phyloP scores from a whole-genome alignment of 768 basidiomycete species.

The Panaeolus papilionaceus region DNA sequence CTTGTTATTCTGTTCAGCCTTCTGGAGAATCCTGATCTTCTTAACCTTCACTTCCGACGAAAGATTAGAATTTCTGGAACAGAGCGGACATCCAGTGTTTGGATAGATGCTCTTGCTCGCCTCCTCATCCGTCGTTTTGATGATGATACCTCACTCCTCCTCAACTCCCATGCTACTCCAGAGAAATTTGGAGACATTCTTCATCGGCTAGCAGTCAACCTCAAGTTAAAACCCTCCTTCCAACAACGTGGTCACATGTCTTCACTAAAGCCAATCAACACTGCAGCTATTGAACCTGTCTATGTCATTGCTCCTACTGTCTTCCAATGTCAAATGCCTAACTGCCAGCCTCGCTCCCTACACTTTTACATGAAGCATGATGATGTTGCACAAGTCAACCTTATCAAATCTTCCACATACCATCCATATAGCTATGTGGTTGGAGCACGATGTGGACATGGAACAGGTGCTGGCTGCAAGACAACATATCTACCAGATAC shows the following conservation, averaged over 20 bases:
- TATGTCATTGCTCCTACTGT: background rate
- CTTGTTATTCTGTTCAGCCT: constrained; percentile 27
- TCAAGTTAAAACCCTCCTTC: background rate
- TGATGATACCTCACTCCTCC: background rate
- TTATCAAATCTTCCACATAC: background rate
- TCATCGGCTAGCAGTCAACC: background rate
- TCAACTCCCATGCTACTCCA: background rate
- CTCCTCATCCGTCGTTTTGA: background rate
- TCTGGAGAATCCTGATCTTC: constrained; percentile 25
- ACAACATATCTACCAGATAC: background rate
- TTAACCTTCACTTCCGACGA: constrained; percentile 27
- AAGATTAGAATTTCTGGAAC: constrained; percentile 9
- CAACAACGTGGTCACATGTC: background rate
- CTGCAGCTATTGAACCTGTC: background rate
- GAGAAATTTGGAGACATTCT: background rate
- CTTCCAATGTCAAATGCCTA: background rate
- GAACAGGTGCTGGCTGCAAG: background rate
- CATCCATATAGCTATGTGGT: constrained; percentile 6
- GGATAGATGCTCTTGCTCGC: background rate
- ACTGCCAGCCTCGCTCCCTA: background rate
- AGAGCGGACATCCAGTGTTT: background rate
- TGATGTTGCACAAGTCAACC: constrained; percentile 1
- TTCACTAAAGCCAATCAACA: background rate
- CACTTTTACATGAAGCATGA: background rate
- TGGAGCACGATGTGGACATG: constrained; percentile 1